Evolutionary conservation across 139 green algal genomes (phyloP), one percentile per base, ranked within the genome.

Genomic region (Auxenochlorella pyrenoidosa): DNA sequence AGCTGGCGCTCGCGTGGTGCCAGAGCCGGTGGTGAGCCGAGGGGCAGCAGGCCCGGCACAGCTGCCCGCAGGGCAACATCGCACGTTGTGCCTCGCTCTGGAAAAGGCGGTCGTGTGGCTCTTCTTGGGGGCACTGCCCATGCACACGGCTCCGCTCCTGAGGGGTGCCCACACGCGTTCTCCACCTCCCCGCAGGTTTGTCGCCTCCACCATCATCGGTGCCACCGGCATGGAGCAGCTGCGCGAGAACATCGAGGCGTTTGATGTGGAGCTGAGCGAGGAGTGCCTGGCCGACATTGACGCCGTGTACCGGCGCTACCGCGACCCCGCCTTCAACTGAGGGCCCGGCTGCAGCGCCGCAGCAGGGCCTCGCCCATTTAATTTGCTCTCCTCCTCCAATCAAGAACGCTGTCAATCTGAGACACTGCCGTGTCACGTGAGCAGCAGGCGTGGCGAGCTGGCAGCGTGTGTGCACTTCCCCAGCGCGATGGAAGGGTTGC

Each of bases 161-260:
- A n/a, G n/a, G n/a, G n/a, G n/a, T n/a, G n/a, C n/a, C n/a, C n/a
- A n/a, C n/a, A n/a, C n/a, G n/a, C n/a, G n/a, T n/a, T n/a, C n/a
- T n/a, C 47, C 47, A 54, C 47, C 10, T 54, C 63, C 13, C 34
- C 40, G 36, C 70, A 76, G 70, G 75, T 81, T 81, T 63, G 44
- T 81, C 15, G 75, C 75, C 12, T 63, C 43, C 75, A 63, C 75
- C 75, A 81, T 81, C 63, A 85, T 85, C 18, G 80, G 97, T 30
- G 97, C 97, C 36, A 99, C 97, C 60, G 95, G 76, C 43, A 90
- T 98, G 94, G 86, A 94, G 36, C 96, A 98, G 86, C 91, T 98
- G 22, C 95, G 96, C 89, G 95, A 98, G 87, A 96, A 98, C 84
- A 89, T 98, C 1, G 86, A 88, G 40, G 93, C 95, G 0, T 98